Evolutionary conservation across 164 flowering plant species (phyloP).

Genomic region (Malania oleifera): DNA sequence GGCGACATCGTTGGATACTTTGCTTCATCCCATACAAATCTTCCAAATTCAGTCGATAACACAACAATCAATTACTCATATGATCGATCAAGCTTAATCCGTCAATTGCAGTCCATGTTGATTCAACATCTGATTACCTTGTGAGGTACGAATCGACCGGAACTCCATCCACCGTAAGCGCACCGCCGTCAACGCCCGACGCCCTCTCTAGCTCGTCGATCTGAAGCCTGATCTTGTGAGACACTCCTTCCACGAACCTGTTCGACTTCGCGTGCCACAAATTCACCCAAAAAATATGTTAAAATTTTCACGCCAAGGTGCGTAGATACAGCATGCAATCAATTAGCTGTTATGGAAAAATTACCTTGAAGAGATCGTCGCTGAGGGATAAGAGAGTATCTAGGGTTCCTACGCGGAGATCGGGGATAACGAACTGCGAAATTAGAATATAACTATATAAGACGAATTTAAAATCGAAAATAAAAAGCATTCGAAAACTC

Average conservation of each 20-base stretch:
- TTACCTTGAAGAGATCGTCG: constrained; percentile 87
- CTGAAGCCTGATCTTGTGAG: constrained; percentile 88
- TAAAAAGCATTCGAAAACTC: too few species aligned
- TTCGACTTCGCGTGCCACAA: constrained; percentile 52
- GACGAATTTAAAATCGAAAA: constrained; percentile 2
- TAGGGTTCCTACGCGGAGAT: constrained; percentile 92
- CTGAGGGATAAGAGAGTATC: constrained; percentile 93
- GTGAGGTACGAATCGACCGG: constrained; percentile 95
- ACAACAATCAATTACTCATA: too few species aligned
- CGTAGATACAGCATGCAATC: too few species aligned
- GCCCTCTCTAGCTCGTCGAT: constrained; percentile 87
- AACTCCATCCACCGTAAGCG: constrained; percentile 86
- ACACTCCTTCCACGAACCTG: constrained; percentile 78
- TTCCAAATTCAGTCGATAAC: constrained; percentile 26
- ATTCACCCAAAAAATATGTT: too few species aligned
- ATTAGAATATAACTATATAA: constrained; percentile 1
- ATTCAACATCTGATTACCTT: too few species aligned
- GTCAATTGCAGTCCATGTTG: too few species aligned
- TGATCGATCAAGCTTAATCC: too few species aligned
- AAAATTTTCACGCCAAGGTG: too few species aligned
- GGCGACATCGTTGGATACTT: constrained; percentile 90
- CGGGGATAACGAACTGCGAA: constrained; percentile 79
- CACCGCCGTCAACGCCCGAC: constrained; percentile 53
- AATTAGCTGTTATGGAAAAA: neutral
- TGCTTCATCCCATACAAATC: constrained; percentile 96